Percentiles rank a stretch among this genome's conserved stretches.
Evolutionary conservation across 2,329 filamentous ascomycete genomes (phyloP).

Genomic region (Neophaeococcomyces aloes): DNA sequence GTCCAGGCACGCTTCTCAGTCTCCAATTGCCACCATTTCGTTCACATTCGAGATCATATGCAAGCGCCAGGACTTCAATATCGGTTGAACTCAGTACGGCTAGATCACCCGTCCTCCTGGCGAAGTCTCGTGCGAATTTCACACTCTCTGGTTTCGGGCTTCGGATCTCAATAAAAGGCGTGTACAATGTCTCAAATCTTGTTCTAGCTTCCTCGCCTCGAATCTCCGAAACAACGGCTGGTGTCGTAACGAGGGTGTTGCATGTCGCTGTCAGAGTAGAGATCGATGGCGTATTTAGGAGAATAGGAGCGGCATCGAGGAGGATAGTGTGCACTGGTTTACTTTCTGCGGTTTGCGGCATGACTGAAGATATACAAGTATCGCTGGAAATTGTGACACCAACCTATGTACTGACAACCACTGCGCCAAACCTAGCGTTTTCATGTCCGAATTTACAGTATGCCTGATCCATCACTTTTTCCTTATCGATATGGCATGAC

Average conservation of each 20-base stretch:
- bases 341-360: neutral
- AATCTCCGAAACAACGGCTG: conserved; percentile 78
- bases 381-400: neutral
- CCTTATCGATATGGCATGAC: too few species aligned
- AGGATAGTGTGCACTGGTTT: conserved; percentile 76
- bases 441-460: too few species aligned
- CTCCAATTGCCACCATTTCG: conserved; percentile 83
- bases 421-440: too few species aligned
- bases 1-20: conserved; percentile 64
- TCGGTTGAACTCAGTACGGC: conserved; percentile 80
- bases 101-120: conserved; percentile 78
- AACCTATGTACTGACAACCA: too few species aligned
- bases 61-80: conserved; percentile 76
- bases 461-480: too few species aligned
- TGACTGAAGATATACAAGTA: neutral
- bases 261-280: conserved; percentile 71
- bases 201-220: conserved; percentile 69
- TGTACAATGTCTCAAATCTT: conserved; percentile 71
- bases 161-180: conserved; percentile 73
- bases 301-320: conserved; percentile 82
- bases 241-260: conserved; percentile 69
- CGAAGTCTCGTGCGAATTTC: conserved; percentile 71
- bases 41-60: conserved; percentile 91
- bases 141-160: conserved; percentile 66
- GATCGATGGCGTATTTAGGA: conserved; percentile 81